Evolutionary conservation across 225 moss, liverwort and hornwort genomes (phyloP).

Genomic region (Bryum argenteum): DNA sequence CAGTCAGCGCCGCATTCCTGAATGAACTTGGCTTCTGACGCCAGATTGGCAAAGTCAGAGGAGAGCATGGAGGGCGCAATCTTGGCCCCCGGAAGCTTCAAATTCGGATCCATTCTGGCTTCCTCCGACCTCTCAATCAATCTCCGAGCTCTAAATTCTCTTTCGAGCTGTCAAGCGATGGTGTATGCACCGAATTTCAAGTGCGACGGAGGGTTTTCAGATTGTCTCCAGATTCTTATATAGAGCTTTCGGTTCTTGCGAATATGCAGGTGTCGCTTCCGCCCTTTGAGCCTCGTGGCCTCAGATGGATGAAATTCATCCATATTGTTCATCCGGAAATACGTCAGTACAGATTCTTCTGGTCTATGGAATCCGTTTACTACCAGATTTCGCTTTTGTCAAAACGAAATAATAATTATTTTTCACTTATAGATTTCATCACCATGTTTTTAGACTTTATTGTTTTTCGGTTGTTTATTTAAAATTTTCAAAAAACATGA

Average conservation of each 20-base stretch:
- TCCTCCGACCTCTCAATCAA: neutral
- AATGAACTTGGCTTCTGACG: constrained; percentile 93
- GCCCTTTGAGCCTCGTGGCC: neutral
- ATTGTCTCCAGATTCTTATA: neutral
- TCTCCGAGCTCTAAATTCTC: neutral
- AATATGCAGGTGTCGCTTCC: constrained; percentile 18
- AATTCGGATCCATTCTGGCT: constrained; percentile 24
- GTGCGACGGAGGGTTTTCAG: neutral
- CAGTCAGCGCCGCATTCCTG: constrained; percentile 91
- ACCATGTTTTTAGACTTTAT: no score
- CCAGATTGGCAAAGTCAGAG: constrained; percentile 96
- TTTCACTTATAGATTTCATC: no score
- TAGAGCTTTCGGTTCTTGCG: constrained; percentile 1
- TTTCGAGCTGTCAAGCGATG: neutral
- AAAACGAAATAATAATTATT: no score
- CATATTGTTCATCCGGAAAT: neutral
- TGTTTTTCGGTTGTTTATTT: no score
- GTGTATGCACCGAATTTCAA: neutral
- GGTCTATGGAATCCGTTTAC: no score
- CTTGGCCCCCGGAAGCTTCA: constrained; percentile 61
- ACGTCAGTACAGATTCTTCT: no score
- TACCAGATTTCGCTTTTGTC: no score
- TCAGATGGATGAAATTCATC: constrained; percentile 27
- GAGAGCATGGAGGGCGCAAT: constrained; percentile 98
- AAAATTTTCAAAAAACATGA: no score